Conservation (phyloP, 805 yeast species). For the Saturnispora besseyi region DNA sequence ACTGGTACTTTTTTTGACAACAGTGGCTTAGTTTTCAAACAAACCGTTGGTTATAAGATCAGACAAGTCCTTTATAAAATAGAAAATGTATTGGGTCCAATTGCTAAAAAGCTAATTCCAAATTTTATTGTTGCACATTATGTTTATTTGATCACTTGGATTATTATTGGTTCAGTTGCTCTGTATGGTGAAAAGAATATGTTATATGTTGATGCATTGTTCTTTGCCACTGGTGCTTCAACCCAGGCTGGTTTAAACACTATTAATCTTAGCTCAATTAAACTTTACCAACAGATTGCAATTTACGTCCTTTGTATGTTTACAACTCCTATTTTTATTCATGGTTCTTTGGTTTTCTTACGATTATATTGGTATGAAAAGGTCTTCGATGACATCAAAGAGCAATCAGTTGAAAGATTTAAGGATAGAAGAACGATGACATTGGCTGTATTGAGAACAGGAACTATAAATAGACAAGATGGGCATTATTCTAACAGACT, state of each 20-base stretch:
- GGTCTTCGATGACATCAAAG: conserved; percentile 73
- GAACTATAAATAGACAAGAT: conserved; percentile 19
- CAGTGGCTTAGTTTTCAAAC: conserved; percentile 12
- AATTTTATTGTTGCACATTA: conserved; percentile 62
- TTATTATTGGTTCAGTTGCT: conserved; percentile 62
- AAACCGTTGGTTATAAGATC: conserved; percentile 24
- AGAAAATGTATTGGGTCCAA: conserved; percentile 34
- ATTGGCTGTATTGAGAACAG: conserved; percentile 39
- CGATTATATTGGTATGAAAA: conserved; percentile 87
- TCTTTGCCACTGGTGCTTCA: conserved; percentile 64
- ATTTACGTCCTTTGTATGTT: conserved; percentile 54
- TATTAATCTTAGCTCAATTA: conserved; percentile 52
- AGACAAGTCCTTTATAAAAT: conserved; percentile 31
- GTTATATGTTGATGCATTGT: conserved; percentile 69
- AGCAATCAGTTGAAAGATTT: conserved; percentile 66
- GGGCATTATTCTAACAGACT: conserved; percentile 15
- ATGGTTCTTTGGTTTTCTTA: conserved; percentile 64
- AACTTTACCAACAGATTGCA: conserved; percentile 71
- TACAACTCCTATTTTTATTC: conserved; percentile 84
- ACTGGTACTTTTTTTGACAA: conserved; percentile 9
- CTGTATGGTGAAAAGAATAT: conserved; percentile 66
- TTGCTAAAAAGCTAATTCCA: conserved; percentile 35
- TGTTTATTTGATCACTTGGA: conserved; percentile 52
- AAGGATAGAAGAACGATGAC: conserved; percentile 78
- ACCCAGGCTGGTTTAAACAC: conserved; percentile 94